These are phyloP conservation scores for Triticum urartu DNA, from an alignment of 176 grass and related monocot species.

Conservation along the genomic window DNA sequence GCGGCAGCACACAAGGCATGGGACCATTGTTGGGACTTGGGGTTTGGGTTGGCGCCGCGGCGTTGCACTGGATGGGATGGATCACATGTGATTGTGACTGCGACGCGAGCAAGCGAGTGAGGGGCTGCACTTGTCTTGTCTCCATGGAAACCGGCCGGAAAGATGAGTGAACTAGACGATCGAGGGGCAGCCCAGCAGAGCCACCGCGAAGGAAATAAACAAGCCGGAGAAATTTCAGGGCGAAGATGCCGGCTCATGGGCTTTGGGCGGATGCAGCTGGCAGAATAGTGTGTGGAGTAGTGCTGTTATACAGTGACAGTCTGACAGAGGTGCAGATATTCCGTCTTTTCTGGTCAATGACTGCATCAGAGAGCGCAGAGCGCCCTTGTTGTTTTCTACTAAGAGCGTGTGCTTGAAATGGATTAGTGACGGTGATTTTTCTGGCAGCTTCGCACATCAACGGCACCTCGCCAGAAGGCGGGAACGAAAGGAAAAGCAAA, in stretches of 20 bases:
- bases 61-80: no score
- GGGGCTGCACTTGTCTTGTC: no score
- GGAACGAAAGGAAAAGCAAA: neutral
- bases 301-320: neutral
- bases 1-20: neutral
- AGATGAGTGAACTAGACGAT: no score
- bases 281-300: neutral
- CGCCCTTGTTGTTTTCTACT: neutral
- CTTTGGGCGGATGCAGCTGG: neutral
- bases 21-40: neutral
- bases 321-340: conserved; percentile 27
- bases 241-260: neutral
- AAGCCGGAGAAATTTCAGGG: neutral
- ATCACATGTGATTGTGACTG: no score
- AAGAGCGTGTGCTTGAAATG: neutral
- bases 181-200: no score
- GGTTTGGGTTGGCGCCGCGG: no score
- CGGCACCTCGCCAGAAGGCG: neutral
- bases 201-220: no score
- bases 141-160: neutral
- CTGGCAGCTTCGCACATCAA: neutral
- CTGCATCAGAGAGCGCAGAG: neutral
- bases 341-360: neutral
- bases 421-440: neutral
- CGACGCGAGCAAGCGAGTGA: no score